phyloP scores from a whole-genome alignment of 345 rosid species.

The Psidium guajava region DNA sequence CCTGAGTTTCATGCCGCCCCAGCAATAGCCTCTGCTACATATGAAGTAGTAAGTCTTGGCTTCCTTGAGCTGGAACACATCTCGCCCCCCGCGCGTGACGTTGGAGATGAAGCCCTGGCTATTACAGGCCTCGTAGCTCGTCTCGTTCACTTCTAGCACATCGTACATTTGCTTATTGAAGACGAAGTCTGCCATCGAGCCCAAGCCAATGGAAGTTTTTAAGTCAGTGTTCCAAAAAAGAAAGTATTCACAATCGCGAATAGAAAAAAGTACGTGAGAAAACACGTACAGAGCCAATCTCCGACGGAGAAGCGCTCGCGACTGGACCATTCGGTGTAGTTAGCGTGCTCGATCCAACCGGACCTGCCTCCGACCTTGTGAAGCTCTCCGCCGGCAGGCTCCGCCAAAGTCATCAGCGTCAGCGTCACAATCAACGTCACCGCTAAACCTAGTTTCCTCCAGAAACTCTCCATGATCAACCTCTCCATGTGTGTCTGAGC shows the following conservation, averaged over 20 bases:
- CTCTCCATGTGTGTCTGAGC: neutral
- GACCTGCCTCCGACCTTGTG: slow-evolving; percentile 17
- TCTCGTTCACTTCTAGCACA: slow-evolving; percentile 60
- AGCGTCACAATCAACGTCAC: neutral
- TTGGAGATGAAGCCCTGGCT: slow-evolving; percentile 31
- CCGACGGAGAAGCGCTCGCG: slow-evolving; percentile 11
- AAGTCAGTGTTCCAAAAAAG: neutral
- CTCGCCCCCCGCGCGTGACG: slow-evolving; percentile 47
- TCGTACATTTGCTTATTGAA: slow-evolving; percentile 36
- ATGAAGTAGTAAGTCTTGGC: slow-evolving; percentile 42
- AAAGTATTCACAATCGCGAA: neutral
- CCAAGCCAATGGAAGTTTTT: neutral
- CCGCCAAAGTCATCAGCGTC: neutral
- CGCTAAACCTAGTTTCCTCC: neutral
- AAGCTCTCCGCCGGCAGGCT: slow-evolving; percentile 1
- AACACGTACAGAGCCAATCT: slow-evolving; percentile 30
- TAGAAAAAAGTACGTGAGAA: neutral
- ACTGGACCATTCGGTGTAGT: slow-evolving; percentile 23
- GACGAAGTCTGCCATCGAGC: slow-evolving; percentile 10
- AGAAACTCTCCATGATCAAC: neutral
- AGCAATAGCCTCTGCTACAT: slow-evolving; percentile 48
- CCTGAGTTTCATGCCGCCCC: slow-evolving; percentile 45
- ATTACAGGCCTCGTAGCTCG: slow-evolving; percentile 36
- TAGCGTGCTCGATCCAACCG: slow-evolving; percentile 19
- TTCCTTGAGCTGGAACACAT: slow-evolving; percentile 35